Evolutionary conservation across 305 asterid genomes (phyloP).

Genomic region (Fraxinus velutina): DNA sequence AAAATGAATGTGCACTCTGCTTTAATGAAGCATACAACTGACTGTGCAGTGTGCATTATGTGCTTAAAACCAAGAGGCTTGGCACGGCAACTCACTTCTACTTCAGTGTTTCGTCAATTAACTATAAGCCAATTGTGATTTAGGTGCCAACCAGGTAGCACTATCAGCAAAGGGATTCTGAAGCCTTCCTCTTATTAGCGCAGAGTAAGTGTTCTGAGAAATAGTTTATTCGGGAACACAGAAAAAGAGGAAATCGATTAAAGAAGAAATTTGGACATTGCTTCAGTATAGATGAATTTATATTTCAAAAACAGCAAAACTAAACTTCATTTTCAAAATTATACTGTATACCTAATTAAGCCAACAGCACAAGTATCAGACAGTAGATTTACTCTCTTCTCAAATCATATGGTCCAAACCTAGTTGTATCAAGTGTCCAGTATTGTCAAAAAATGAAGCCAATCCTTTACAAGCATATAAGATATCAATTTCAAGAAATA

Average conservation of each 20-base stretch:
- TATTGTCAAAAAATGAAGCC: background rate
- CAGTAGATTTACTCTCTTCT: background rate
- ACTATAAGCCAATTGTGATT: background rate
- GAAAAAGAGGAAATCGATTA: background rate
- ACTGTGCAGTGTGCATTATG: background rate
- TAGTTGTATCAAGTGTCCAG: background rate
- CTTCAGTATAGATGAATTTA: background rate
- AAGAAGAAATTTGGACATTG: background rate
- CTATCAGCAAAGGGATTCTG: background rate
- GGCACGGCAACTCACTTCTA: background rate
- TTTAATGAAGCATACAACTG: background rate
- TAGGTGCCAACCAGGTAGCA: background rate
- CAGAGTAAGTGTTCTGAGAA: background rate
- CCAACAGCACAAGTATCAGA: background rate
- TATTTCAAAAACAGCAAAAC: background rate
- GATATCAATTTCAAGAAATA: background rate
- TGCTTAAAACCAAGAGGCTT: background rate
- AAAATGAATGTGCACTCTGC: background rate
- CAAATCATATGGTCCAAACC: background rate
- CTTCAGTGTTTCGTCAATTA: background rate
- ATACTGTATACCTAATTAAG: background rate
- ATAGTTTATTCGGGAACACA: background rate
- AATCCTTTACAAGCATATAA: background rate
- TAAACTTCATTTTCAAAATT: slow-evolving; percentile 1
- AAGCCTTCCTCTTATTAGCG: background rate